A percentile compares a stretch with the other conserved stretches of the same genome.
These are phyloP conservation scores for Aspergillus melleus DNA, from an alignment of 2,329 filamentous ascomycete genomes.

Conservation along the genomic window DNA sequence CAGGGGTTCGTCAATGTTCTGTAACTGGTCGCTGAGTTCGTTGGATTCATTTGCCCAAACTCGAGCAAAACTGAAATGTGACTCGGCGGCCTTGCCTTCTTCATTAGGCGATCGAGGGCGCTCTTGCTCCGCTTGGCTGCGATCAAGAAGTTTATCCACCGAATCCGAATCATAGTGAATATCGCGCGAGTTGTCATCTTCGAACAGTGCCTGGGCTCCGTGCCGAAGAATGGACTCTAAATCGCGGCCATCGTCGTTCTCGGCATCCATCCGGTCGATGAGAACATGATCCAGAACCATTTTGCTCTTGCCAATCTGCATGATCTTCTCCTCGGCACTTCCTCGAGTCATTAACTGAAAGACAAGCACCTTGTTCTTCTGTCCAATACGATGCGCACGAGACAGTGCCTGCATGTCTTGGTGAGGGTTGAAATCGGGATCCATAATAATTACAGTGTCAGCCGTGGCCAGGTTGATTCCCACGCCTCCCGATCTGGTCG, in stretches of 20 bases:
- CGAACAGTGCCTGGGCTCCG: conserved; percentile 83
- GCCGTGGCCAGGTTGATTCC: conserved; percentile 97
- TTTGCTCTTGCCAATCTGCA: conserved; percentile 93
- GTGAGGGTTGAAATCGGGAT: conserved; percentile 96
- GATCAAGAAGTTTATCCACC: conserved; percentile 88
- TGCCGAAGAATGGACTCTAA: conserved; percentile 85
- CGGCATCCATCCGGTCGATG: conserved; percentile 85
- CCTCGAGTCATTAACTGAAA: conserved; percentile 91
- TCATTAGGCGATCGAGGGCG: conserved; percentile 45
- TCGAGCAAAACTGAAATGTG: conserved; percentile 83
- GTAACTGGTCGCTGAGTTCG: conserved; percentile 63
- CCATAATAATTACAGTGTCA: conserved; percentile 96
- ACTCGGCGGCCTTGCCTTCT: conserved; percentile 64
- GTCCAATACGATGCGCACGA: conserved; percentile 91
- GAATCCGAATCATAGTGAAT: conserved; percentile 79
- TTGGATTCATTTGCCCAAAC: conserved; percentile 87
- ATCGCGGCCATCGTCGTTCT: conserved; percentile 77
- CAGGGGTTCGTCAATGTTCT: conserved; percentile 52
- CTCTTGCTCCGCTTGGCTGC: conserved; percentile 75
- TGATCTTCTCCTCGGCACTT: conserved; percentile 90
- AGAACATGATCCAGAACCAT: conserved; percentile 93
- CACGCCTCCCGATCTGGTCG: conserved; percentile 91
- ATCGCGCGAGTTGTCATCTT: conserved; percentile 66
- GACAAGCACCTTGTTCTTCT: conserved; percentile 92
- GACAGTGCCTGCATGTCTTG: conserved; percentile 96